Percentiles rank a stretch among this genome's conserved stretches.
Evolutionary conservation across 768 basidiomycete species (phyloP).

Genomic region (Phylloporus scabripes): DNA sequence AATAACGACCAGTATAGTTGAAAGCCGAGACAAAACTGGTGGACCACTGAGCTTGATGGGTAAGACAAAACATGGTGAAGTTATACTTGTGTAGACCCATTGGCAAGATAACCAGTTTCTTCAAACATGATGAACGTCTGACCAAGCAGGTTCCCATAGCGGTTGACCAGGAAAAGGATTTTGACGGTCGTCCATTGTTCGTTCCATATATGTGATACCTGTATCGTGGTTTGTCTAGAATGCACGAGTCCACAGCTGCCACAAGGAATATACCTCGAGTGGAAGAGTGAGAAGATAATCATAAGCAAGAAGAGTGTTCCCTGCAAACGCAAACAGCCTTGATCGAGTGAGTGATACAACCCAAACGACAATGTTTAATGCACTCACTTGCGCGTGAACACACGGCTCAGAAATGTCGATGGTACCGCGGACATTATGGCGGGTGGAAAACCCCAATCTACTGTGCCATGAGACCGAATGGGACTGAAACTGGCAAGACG

Average conservation of each 20-base stretch:
- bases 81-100: slow-evolving; percentile 8
- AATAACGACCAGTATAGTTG: neutral
- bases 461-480: too few relatives aligned
- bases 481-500: too few relatives aligned
- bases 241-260: too few relatives aligned
- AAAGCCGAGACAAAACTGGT: slow-evolving; percentile 7
- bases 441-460: too few relatives aligned
- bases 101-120: slow-evolving; percentile 18
- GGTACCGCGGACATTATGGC: too few relatives aligned
- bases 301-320: slow-evolving; percentile 19
- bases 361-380: too few relatives aligned
- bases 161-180: slow-evolving; percentile 9
- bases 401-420: too few relatives aligned
- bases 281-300: slow-evolving; percentile 25
- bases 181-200: slow-evolving; percentile 2
- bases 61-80: neutral
- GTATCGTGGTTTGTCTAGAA: too few relatives aligned
- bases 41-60: neutral
- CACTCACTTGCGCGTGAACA: too few relatives aligned
- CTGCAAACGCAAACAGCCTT: slow-evolving; percentile 7
- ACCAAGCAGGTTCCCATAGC: slow-evolving; percentile 13
- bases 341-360: too few relatives aligned
- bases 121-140: slow-evolving; percentile 20
- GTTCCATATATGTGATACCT: slow-evolving; percentile 16
- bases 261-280: slow-evolving; percentile 19